Percentiles rank a stretch among this genome's conserved stretches.
Evolutionary conservation across 2,329 filamentous ascomycete genomes (phyloP).

Genomic region (Alternaria viburni): DNA sequence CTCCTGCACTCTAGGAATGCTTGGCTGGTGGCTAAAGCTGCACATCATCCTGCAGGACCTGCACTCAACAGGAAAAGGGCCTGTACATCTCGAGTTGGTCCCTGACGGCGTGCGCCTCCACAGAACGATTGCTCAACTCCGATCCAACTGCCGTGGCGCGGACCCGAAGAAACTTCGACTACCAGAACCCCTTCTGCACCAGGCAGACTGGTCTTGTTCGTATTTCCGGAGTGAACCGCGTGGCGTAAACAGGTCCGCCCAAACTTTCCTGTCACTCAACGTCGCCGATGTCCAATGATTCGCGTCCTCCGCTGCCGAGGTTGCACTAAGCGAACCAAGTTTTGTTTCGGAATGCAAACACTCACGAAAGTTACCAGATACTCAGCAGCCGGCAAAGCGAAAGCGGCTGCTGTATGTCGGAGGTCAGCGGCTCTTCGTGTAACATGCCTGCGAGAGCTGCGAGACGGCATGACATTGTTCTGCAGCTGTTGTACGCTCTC

Average conservation of each 20-base stretch:
- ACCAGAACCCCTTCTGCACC: not conserved
- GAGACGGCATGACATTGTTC: not conserved
- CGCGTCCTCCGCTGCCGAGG: not conserved
- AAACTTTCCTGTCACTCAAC: not conserved
- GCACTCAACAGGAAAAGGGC: not conserved
- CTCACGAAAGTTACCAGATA: conserved; percentile 6
- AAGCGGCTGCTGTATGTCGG: not conserved
- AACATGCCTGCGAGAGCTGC: not conserved
- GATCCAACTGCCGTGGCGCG: not conserved
- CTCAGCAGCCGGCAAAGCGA: not conserved
- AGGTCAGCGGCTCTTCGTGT: not conserved
- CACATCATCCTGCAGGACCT: not conserved
- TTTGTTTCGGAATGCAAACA: conserved; percentile 7
- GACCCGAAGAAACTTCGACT: not conserved
- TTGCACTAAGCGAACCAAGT: not conserved
- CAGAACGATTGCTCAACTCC: not conserved
- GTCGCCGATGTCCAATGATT: not conserved
- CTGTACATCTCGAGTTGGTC: not conserved
- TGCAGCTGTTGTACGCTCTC: not conserved
- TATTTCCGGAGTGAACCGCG: not conserved
- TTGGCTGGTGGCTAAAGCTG: not conserved
- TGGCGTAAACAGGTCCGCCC: not conserved
- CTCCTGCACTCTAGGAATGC: not conserved
- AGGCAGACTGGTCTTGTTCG: not conserved
- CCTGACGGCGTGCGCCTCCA: not conserved